Evolutionary conservation across 768 basidiomycete species (phyloP), one percentile per base, ranked within the genome.

Genomic region (Kwoniella europaea): DNA sequence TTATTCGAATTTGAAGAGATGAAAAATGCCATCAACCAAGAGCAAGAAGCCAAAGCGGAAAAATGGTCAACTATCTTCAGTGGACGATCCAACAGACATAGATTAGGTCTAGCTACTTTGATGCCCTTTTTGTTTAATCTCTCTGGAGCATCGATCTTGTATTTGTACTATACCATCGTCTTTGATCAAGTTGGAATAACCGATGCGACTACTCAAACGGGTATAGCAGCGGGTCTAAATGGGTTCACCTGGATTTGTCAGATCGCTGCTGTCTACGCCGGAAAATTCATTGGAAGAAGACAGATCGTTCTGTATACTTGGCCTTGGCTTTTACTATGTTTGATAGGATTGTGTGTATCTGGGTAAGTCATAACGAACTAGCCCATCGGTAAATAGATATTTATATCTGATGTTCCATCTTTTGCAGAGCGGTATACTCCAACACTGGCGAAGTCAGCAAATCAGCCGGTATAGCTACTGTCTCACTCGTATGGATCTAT

Each of bases 1-100:
- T 82, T 62, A 71, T 85, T 82, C 72, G 84, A 84, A 65, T 84
- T 79, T 65, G 78, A 79, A 61, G 83, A 84, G 71, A 82, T 85
- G 74, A 82, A 82, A 76, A 74, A 76, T 55, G 78, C 84, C 18
- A 76, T 85, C 53, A 43, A 54, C 41, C 35, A 71, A n/a, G 85
- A 85, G 75, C 63, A 73, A 62, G 75, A 72, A 55, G 76, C 78
- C 44, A 81, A 82, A 71, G 81, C 79, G 13, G 80, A 81, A 53
- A 77, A 79, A 54, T 85, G 85, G 85, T 58, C 43, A 9, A 74
- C 74, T 27, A 80, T 85, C 71, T 29, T 84, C 35, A 72, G 58
- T 41, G 73, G 67, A 24, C 69, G 73, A 59, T 74, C 77, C 2
- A 84, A 82, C 68, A 63, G 77, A 43, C 81, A 84, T 63, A 62